Evolutionary conservation across 2,329 filamentous ascomycete species (phyloP), one percentile per base, ranked within the genome.

Genomic region (Ophiostoma perfectum): DNA sequence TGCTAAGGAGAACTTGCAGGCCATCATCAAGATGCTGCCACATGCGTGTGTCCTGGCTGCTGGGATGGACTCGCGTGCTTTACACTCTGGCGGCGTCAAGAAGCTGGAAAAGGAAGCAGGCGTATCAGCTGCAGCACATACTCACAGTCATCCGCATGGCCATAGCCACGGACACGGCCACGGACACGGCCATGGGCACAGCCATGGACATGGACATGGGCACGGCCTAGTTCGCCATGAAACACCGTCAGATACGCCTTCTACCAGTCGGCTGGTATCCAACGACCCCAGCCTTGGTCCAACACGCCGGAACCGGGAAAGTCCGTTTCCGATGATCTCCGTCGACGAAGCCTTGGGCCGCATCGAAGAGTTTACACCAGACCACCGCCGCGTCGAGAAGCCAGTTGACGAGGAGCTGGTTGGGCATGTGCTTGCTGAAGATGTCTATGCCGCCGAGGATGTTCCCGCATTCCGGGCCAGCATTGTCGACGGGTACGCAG

Each of bases 401-500:
- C 83, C 86, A 6, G 89, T 96, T 4, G 81, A 90, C 70, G 82
- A 84, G 45, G 78, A 79, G 1, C 80, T 98, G 0, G 85, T 94
- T 0, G 92, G 92, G 7, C 86, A 85, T 8, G 89, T 98, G 0
- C 81, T 99, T 1, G 93, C 94, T 0, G 88, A 93, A 75, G 90
- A 96, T 72, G 89, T 99, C 38, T 85, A 82, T 52, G 92, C 95
- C 0, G 80, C 80, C 4, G 94, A 97, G 76, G 87, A 90, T 7
- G 95, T 99, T 0, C 95, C 95, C 0, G 95, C 94, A 0, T 99
- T 96, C 79, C 84, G 93, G 69, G 95, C 95, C 18, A 98, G 94
- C 75, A 98, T 97, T 55, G 95, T 99, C 0, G 95, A 99, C 77
- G 95, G 95, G 0, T 99, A 99, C 75, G 95, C 95, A 2, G 86